Conservation (phyloP, 2,329 filamentous ascomycete genomes). For the Ophiostoma novo-ulmi region DNA sequence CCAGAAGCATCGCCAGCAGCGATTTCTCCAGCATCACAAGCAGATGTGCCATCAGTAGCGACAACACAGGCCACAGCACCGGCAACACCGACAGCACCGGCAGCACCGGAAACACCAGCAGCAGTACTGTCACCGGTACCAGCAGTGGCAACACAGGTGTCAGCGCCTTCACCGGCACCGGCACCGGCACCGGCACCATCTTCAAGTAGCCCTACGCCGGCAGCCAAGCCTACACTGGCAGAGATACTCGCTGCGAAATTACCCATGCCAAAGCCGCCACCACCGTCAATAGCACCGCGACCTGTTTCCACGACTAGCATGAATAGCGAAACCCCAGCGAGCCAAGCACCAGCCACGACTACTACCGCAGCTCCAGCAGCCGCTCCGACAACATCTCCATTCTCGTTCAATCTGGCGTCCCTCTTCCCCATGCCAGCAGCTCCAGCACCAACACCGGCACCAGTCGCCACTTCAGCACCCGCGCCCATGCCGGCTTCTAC, state of each 20-base stretch:
- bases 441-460: neutral
- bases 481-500: neutral
- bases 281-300: neutral
- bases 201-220: neutral
- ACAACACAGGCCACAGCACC: neutral
- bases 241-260: neutral
- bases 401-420: neutral
- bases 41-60: neutral
- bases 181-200: neutral
- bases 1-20: neutral
- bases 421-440: constrained; percentile 2
- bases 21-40: neutral
- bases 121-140: neutral
- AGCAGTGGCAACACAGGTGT: neutral
- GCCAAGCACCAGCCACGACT: neutral
- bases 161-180: neutral
- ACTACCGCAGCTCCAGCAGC: neutral
- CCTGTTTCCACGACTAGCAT: neutral
- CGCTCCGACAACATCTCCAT: neutral
- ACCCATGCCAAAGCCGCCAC: neutral
- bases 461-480: neutral
- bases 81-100: neutral
- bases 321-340: neutral
- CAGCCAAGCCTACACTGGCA: neutral
- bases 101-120: neutral